A percentile compares a stretch with the other conserved stretches of the same genome.
phyloP scores from a whole-genome alignment of 257 asterid genomes.

The Marsdenia floribunda region DNA sequence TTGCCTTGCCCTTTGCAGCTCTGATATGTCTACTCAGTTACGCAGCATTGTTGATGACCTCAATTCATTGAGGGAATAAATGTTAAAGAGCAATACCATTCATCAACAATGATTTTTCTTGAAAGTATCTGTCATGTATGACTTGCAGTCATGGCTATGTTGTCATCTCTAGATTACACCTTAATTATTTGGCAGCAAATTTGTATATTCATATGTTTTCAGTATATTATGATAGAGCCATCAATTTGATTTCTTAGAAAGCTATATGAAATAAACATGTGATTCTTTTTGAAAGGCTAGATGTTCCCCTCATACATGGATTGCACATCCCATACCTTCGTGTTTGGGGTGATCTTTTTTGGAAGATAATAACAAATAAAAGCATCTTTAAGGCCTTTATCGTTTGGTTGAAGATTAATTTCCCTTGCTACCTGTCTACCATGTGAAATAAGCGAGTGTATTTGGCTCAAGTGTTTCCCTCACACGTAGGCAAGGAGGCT shows the following conservation, averaged over 20 bases:
- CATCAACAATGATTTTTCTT: not conserved
- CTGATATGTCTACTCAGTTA: not conserved
- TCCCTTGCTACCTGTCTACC: not conserved
- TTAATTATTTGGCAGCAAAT: not conserved
- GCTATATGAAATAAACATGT: not conserved
- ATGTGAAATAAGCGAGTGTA: not conserved
- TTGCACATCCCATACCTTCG: not conserved
- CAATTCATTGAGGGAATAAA: not conserved
- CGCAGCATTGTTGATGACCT: not conserved
- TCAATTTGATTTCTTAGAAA: not conserved
- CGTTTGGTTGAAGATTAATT: not conserved
- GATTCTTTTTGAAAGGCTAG: not conserved
- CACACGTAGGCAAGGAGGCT: constrained; percentile 63
- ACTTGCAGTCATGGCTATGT: not conserved
- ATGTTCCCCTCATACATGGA: not conserved
- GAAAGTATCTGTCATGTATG: not conserved
- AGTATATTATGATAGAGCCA: too few relatives aligned
- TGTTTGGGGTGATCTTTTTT: not conserved
- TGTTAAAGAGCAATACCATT: not conserved
- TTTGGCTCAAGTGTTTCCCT: not conserved
- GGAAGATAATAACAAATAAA: not conserved
- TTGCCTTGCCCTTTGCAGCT: not conserved
- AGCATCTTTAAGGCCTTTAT: not conserved
- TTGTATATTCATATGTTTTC: not conserved
- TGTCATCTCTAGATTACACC: not conserved